Evolutionary conservation across 108 stramenopile genomes (phyloP).

Genomic region (Chaetoceros tenuissimus): DNA sequence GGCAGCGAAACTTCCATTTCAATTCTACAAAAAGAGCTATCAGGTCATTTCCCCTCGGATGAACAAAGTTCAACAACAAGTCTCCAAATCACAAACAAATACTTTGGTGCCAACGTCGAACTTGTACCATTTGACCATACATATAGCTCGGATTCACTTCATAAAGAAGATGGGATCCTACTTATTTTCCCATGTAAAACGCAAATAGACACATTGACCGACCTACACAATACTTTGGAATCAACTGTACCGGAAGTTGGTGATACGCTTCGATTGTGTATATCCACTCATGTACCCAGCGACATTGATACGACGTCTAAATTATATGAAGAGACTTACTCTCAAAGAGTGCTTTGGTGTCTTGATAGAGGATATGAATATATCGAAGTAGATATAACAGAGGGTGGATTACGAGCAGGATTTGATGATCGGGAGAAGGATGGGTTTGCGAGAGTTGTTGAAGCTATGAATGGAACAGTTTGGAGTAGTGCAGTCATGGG

Average conservation of each 20-base stretch:
- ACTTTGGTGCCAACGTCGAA: not conserved
- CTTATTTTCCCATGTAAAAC: slow-evolving; percentile 49
- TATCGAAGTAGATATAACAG: slow-evolving; percentile 53
- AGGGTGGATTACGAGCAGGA: slow-evolving; percentile 40
- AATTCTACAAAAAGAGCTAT: not conserved
- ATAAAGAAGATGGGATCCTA: slow-evolving; percentile 73
- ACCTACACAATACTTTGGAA: slow-evolving; percentile 22
- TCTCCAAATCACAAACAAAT: not conserved
- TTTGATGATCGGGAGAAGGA: slow-evolving; percentile 81
- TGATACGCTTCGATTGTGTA: slow-evolving; percentile 67
- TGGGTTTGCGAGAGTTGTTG: slow-evolving; percentile 74
- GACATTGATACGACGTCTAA: slow-evolving; percentile 17
- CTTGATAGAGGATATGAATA: slow-evolving; percentile 86
- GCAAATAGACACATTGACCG: slow-evolving; percentile 43
- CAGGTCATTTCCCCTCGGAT: not conserved
- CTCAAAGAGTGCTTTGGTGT: slow-evolving; percentile 75
- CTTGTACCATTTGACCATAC: not conserved
- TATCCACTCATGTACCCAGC: slow-evolving; percentile 29
- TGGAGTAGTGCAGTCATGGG: slow-evolving; percentile 71
- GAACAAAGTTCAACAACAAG: not conserved
- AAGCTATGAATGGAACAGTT: slow-evolving; percentile 70
- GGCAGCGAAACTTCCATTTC: not conserved
- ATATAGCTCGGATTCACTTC: not conserved
- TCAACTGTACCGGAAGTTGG: slow-evolving; percentile 26
- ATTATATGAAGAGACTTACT: slow-evolving; percentile 59